Conservation (phyloP, 2,329 filamentous ascomycete species). For the Aspergillus aculeatinus region DNA sequence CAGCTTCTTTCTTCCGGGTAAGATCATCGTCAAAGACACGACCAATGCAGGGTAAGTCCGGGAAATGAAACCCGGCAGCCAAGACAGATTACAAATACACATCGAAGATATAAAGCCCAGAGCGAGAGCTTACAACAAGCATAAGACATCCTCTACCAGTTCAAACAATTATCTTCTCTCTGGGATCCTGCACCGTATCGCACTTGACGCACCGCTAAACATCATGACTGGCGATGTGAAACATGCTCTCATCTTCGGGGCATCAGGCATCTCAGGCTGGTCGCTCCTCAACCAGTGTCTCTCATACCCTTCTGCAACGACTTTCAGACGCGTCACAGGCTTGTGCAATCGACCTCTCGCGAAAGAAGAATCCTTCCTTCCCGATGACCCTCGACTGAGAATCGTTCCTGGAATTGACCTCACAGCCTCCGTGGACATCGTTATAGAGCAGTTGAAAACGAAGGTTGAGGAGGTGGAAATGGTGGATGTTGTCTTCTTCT, state of each 20-base stretch:
- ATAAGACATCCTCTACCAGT: no score
- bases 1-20: no score
- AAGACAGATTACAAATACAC: no score
- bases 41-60: no score
- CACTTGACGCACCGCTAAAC: no score
- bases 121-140: no score
- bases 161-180: no score
- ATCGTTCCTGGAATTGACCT: slow-evolving; percentile 42
- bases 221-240: slow-evolving; percentile 11
- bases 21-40: no score
- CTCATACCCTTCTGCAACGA: slow-evolving; percentile 30
- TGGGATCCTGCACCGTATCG: no score
- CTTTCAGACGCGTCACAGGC: slow-evolving; percentile 36
- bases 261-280: slow-evolving; percentile 42
- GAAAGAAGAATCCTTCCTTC: slow-evolving; percentile 28
- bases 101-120: no score
- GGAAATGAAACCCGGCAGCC: no score
- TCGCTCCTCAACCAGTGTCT: slow-evolving; percentile 39
- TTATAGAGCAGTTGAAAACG: slow-evolving; percentile 31
- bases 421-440: slow-evolving; percentile 13
- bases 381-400: slow-evolving; percentile 33
- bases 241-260: slow-evolving; percentile 40
- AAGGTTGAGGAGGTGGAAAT: slow-evolving; percentile 37
- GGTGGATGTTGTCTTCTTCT: slow-evolving; percentile 43
- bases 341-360: slow-evolving; percentile 38